Base-by-base conservation (phyloP, 148 eudicot species). In the Rhododendron simsii region DNA sequence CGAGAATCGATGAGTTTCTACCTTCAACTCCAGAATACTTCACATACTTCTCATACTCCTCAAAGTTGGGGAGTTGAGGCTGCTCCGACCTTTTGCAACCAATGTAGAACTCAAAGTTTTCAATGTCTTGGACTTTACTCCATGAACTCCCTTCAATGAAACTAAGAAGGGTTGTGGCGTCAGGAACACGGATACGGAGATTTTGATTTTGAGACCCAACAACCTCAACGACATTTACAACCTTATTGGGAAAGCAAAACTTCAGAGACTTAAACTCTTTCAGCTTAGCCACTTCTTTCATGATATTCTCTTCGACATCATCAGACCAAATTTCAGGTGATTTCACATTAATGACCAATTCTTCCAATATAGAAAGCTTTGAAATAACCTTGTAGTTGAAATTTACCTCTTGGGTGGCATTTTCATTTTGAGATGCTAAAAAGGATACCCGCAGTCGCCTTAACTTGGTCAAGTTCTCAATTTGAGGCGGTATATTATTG, bases 391-490 rank as follows among this genome's bases (percentile, higher is more conserved):
- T 9, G 5, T 82, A 23, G 81, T 74, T 57, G 15, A 75, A 41
- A 53, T 21, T 23, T 23, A 83, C 48, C 16, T 45, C 81, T 53
- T 39, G 30, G 4, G 7, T 26, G 35, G 16, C 30, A 47, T 63
- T 73, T 63, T 16, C 57, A 63, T 21, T 41, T 83, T 23, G 10
- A 3, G 23, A 80, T 11, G 7, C 10, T 0, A 8, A 2, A 13
- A 83, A 82, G 51, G 88, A 87, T 47, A 77, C 53, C 28, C 71
- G 48, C 65, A 87, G 63, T n/a, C 83, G 85, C 75, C 16, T 87
- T 51, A 87, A 30, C 2, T 11, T 8, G 7, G 8, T 44, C 45
- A 86, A 48, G 12, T 37, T 53, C 13, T n/a, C 63, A 35, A 78
- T 45, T 15, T 83, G 48, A 23, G 45, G 16, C 6, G 85, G 88